These are phyloP conservation scores for Pisolithus tinctorius DNA, from an alignment of 768 basidiomycete species.

Conservation along the genomic window DNA sequence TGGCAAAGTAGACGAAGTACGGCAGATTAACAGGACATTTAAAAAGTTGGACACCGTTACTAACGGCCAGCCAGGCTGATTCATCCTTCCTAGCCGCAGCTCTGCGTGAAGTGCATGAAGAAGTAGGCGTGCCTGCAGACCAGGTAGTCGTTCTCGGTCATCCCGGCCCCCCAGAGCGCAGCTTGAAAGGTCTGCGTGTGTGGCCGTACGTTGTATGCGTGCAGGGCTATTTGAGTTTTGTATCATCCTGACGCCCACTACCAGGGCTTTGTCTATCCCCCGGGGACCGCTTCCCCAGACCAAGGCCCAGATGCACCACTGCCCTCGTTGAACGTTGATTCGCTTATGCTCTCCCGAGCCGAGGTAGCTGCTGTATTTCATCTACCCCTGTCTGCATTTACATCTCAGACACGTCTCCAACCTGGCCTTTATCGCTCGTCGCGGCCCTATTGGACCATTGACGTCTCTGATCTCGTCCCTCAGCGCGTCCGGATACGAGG, in stretches of 20 bases:
- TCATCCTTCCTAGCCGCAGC: conserved; percentile 49
- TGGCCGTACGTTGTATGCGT: conserved; percentile 71
- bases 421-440: conserved; percentile 46
- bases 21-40: conserved; percentile 6
- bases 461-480: conserved; percentile 52
- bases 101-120: conserved; percentile 69
- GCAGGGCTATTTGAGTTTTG: neutral
- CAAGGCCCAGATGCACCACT: conserved; percentile 36
- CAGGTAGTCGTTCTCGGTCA: conserved; percentile 62
- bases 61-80: conserved; percentile 37
- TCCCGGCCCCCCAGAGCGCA: conserved; percentile 56
- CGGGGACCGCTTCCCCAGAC: conserved; percentile 9
- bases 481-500: conserved; percentile 25
- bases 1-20: conserved; percentile 59
- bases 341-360: conserved; percentile 44
- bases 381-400: conserved; percentile 51
- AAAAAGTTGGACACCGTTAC: neutral
- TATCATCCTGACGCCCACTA: neutral
- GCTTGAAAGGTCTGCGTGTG: conserved; percentile 53
- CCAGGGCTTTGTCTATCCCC: conserved; percentile 36
- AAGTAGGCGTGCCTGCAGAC: conserved; percentile 54
- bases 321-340: conserved; percentile 51
- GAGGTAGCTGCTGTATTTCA: conserved; percentile 73
- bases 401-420: conserved; percentile 42
- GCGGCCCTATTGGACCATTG: conserved; percentile 57